phyloP scores from a whole-genome alignment of 148 eudicot species.

The Cornus florida region DNA sequence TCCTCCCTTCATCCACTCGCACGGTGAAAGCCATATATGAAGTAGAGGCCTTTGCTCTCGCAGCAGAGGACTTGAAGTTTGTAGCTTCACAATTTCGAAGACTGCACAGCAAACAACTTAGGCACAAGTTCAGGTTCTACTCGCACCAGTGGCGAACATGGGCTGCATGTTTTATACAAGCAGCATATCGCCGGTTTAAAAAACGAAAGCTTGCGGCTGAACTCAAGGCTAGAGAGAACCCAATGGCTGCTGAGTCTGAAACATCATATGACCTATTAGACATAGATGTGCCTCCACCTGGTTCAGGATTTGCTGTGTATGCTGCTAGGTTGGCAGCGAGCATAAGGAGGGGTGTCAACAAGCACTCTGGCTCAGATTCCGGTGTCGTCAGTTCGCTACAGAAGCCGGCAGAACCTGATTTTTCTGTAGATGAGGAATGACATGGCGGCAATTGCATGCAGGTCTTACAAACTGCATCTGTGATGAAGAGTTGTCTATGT shows the following conservation, averaged over 20 bases:
- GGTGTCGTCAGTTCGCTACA: conserved; percentile 44
- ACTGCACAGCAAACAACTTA: conserved; percentile 72
- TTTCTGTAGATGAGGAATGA: conserved; percentile 70
- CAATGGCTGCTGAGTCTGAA: background rate
- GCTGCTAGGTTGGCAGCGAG: conserved; percentile 47
- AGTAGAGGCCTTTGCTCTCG: conserved; percentile 81
- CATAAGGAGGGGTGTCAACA: conserved; percentile 31
- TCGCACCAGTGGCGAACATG: conserved; percentile 88
- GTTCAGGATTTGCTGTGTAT: conserved; percentile 35
- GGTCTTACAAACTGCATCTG: background rate
- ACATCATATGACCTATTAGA: background rate
- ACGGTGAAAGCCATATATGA: conserved; percentile 76
- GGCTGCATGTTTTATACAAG: conserved; percentile 87
- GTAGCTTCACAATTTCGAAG: conserved; percentile 71
- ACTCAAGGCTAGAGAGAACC: conserved; percentile 32
- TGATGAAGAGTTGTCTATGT: background rate
- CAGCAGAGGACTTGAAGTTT: conserved; percentile 66
- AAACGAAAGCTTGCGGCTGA: conserved; percentile 35
- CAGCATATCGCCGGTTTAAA: conserved; percentile 66
- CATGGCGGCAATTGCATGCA: background rate
- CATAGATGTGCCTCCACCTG: conserved; percentile 12
- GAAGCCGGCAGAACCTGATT: conserved; percentile 90
- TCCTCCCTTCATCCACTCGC: conserved; percentile 79
- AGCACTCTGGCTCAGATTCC: conserved; percentile 34
- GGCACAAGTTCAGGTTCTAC: conserved; percentile 71